Conservation (phyloP, 345 rosid genomes). For the Syzygium aromaticum region DNA sequence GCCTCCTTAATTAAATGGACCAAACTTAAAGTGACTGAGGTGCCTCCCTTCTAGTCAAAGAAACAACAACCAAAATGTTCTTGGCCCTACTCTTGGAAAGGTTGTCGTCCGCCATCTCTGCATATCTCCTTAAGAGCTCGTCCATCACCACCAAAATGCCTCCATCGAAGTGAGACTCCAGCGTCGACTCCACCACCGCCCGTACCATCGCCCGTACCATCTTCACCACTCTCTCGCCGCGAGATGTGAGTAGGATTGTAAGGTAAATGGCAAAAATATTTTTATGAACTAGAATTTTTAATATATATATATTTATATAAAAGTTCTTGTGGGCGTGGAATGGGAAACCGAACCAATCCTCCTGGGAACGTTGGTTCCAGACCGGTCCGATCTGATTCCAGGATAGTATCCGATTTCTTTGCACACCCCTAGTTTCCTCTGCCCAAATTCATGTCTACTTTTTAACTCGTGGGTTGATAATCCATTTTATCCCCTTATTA, state of each 20-base stretch:
- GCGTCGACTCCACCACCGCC: conserved; percentile 70
- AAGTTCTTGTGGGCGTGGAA: no score
- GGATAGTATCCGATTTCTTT: no score
- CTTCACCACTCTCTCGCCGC: conserved; percentile 37
- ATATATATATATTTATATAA: no score
- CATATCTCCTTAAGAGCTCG: not conserved
- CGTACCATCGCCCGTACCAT: conserved; percentile 56
- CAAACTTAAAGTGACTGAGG: not conserved
- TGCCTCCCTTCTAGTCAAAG: conserved; percentile 23
- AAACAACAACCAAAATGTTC: conserved; percentile 24
- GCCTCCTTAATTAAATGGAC: not conserved
- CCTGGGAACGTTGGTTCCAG: no score
- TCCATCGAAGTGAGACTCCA: conserved; percentile 40
- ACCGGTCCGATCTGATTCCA: no score
- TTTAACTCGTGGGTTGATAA: no score
- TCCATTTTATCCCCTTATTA: no score
- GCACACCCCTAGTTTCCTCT: no score
- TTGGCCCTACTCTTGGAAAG: conserved; percentile 18
- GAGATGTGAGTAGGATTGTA: not conserved
- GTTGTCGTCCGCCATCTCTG: conserved; percentile 16
- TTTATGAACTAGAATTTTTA: no score
- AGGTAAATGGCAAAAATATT: not conserved
- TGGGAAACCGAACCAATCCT: no score
- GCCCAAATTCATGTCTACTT: no score
- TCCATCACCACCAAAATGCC: conserved; percentile 9